phyloP scores from a whole-genome alignment of 2,329 filamentous ascomycete genomes.

The Plectosphaerella sp. region DNA sequence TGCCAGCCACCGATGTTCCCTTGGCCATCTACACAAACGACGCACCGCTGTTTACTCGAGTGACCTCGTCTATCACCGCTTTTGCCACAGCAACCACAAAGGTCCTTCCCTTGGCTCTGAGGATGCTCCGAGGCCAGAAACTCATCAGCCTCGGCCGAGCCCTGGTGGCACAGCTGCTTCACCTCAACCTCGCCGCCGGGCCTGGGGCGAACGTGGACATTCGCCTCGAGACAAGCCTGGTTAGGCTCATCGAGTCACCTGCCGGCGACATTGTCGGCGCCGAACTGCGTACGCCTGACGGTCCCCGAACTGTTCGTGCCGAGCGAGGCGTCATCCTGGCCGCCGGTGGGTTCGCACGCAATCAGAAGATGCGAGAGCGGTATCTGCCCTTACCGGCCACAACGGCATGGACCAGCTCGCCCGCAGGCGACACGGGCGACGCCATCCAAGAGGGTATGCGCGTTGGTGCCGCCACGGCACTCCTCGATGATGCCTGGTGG shows the following conservation, averaged over 20 bases:
- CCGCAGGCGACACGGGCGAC: conserved; percentile 20
- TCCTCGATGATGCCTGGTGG: conserved; percentile 30
- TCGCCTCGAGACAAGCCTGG: conserved; percentile 11
- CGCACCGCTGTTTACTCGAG: not conserved
- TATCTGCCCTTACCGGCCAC: conserved; percentile 14
- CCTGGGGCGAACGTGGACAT: not conserved
- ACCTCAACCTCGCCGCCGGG: conserved; percentile 8
- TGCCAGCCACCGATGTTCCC: conserved; percentile 9
- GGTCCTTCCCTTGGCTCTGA: conserved; percentile 4
- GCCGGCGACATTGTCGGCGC: too few species aligned
- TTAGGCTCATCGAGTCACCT: conserved; percentile 6
- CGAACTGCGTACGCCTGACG: too few species aligned
- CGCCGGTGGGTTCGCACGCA: conserved; percentile 29
- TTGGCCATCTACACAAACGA: conserved; percentile 11
- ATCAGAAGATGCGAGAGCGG: conserved; percentile 21
- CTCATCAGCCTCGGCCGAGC: conserved; percentile 17
- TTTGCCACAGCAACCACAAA: not conserved
- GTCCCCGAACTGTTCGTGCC: conserved; percentile 13
- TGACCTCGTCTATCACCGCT: not conserved
- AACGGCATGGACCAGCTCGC: conserved; percentile 19
- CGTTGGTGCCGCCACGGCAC: conserved; percentile 19
- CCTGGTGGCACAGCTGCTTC: conserved; percentile 16
- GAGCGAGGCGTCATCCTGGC: conserved; percentile 23
- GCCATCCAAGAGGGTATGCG: conserved; percentile 12
- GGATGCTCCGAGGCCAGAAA: conserved; percentile 10